Percentiles rank a stretch among this genome's conserved stretches.
Evolutionary conservation across 83 land plant species (phyloP).

Genomic region (Thuja plicata): DNA sequence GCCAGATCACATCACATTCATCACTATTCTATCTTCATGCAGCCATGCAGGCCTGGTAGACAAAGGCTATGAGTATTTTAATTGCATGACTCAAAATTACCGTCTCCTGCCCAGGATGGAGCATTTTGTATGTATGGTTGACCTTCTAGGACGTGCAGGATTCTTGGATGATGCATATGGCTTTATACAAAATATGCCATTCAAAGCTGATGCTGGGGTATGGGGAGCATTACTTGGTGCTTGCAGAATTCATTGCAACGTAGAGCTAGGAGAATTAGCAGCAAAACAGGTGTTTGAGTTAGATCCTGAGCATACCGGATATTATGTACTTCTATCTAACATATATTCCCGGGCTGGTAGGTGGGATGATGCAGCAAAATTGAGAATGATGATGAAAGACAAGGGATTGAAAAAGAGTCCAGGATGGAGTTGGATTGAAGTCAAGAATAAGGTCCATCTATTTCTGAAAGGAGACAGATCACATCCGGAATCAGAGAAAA

Average conservation of each 20-base stretch:
- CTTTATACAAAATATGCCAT: conserved; percentile 52
- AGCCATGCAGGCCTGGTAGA: conserved; percentile 39
- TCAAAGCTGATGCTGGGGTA: conserved; percentile 39
- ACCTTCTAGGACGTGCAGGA: conserved; percentile 66
- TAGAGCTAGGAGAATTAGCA: not conserved
- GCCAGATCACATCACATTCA: conserved; percentile 53
- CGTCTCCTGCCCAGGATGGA: conserved; percentile 38
- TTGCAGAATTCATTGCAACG: conserved; percentile 18
- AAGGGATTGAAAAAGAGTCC: conserved; percentile 23
- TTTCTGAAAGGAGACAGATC: conserved; percentile 22
- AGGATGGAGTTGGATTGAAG: conserved; percentile 30
- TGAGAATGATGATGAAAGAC: conserved; percentile 24
- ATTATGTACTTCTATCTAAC: conserved; percentile 35
- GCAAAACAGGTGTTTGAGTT: not conserved
- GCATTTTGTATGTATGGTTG: conserved; percentile 58
- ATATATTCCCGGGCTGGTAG: conserved; percentile 40
- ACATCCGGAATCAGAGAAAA: conserved; percentile 18
- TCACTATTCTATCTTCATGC: conserved; percentile 40
- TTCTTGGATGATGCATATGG: conserved; percentile 45
- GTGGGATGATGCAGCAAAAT: conserved; percentile 25
- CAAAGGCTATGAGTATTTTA: conserved; percentile 45
- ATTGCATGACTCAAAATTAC: conserved; percentile 43
- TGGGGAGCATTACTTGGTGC: conserved; percentile 61
- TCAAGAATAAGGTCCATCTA: conserved; percentile 11
- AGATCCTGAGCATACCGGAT: conserved; percentile 25